These are phyloP conservation scores for Spergularia marina DNA, from an alignment of 148 eudicot genomes.

Conservation along the genomic window DNA sequence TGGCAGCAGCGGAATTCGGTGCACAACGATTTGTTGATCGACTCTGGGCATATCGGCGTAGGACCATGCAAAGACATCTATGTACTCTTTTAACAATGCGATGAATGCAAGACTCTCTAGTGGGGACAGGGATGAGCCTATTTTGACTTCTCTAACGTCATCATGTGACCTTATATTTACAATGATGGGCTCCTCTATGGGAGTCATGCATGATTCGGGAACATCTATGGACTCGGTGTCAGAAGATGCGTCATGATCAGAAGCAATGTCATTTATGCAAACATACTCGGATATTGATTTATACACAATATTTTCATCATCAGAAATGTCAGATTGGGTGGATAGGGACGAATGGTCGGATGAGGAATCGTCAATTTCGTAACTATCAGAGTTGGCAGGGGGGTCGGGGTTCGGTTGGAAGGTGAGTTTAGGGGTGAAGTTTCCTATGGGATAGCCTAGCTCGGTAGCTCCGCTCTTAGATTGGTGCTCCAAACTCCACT, in stretches of 20 bases:
- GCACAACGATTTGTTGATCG: neutral
- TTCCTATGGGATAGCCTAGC: no score
- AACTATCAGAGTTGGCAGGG: neutral
- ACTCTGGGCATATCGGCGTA: neutral
- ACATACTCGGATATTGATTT: no score
- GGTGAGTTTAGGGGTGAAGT: no score
- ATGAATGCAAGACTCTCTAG: no score
- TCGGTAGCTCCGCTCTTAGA: no score
- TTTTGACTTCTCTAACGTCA: neutral
- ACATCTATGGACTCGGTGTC: no score
- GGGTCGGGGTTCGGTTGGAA: no score
- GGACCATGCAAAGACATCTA: neutral
- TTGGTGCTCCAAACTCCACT: no score
- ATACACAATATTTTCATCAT: neutral
- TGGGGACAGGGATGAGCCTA: no score
- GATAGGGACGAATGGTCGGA: neutral
- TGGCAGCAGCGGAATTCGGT: neutral
- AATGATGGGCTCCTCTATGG: neutral
- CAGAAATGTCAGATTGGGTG: neutral
- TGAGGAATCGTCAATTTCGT: neutral
- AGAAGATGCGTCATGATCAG: no score
- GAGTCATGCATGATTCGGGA: neutral
- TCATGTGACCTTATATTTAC: neutral
- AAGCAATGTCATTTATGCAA: no score
- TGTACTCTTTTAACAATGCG: no score